Conservation (phyloP, 208 protist species). For the Porcisia deanei region DNA sequence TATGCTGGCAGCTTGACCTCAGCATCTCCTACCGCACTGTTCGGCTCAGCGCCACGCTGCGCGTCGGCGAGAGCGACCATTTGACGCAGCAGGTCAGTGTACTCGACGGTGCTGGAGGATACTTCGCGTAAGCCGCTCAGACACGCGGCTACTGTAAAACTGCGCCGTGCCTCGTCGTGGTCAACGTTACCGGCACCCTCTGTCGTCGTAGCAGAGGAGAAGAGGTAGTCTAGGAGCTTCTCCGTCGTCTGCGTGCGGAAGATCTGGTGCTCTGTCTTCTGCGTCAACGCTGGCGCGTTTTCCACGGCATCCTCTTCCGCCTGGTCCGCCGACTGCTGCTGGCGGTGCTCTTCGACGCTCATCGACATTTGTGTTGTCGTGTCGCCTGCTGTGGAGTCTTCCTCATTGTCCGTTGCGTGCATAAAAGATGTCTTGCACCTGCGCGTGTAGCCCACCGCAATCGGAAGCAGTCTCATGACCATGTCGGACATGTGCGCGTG, state of each 20-base stretch:
- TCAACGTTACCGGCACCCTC: background rate
- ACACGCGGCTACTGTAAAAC: slow-evolving; percentile 21
- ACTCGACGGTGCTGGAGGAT: slow-evolving; percentile 19
- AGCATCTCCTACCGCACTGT: background rate
- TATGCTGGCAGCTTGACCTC: slow-evolving; percentile 25
- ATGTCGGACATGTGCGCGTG: slow-evolving; percentile 19
- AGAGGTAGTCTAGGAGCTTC: slow-evolving; percentile 20
- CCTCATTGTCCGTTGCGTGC: slow-evolving; percentile 11
- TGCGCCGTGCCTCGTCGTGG: slow-evolving; percentile 10
- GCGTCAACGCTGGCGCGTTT: background rate
- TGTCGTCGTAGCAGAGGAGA: background rate
- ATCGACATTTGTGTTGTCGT: background rate
- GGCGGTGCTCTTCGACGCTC: background rate
- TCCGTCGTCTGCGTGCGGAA: slow-evolving; percentile 15
- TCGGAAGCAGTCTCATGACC: slow-evolving; percentile 14
- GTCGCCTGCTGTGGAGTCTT: background rate
- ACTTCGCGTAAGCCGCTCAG: slow-evolving; percentile 29
- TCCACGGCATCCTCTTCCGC: background rate
- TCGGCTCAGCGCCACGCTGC: background rate
- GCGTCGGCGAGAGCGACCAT: slow-evolving; percentile 4
- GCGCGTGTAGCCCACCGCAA: slow-evolving; percentile 22
- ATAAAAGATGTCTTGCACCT: slow-evolving; percentile 21
- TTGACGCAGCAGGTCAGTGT: slow-evolving; percentile 13
- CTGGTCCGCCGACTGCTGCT: background rate
- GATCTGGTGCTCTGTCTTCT: slow-evolving; percentile 7